Base-by-base conservation (phyloP, 2,329 filamentous ascomycete species). In the Pseudogymnoascus sp. region DNA sequence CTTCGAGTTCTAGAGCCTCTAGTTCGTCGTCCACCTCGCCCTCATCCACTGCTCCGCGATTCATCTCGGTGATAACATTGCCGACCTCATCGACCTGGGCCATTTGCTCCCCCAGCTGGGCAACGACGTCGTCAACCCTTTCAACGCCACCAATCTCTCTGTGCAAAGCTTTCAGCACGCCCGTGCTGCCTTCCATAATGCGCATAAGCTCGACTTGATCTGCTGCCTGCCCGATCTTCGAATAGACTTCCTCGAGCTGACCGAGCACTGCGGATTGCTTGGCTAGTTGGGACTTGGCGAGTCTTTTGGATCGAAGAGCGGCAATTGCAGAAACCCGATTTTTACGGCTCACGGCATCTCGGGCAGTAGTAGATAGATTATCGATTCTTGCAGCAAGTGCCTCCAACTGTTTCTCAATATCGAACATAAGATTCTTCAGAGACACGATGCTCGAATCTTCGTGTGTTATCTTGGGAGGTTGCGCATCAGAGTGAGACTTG, bases 11-110 rank as follows among this genome's bases (percentile, higher is more conserved):
- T 76, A 99, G 77, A 3, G 80, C 86, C 66, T 89, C 88, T 54
- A 97, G 80, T 76, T 97, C 93, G 63, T 93, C 89, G 67, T 97
- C 91, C 61, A 97, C 84, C 72, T 95, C 92, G 18, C 70, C 80
- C 70, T 96, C 92, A 71, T 96, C 90, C 32, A 96, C 78, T 12
- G 75, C 76, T 11, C 76, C 79, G 47, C 70, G 67, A 3, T 71
- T 69, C 6, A 75, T 74, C 66, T 94, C 90, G 59, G 86, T 85
- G 64, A 97, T 81, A 39, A 93, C 86, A 61, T 81, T 83, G 28
- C 85, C 84, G 20, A 97, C 83, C 75, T 97, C 93, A 70, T 97
- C 91, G 22, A 88, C 85, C 67, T 88, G 85, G 59, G 77, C 81
- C 84, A 94, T 94, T 75, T 95, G 86, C 67, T 92, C 87, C 59